Conservation (phyloP, 139 green algal species). For the Volvox reticuliferus region DNA sequence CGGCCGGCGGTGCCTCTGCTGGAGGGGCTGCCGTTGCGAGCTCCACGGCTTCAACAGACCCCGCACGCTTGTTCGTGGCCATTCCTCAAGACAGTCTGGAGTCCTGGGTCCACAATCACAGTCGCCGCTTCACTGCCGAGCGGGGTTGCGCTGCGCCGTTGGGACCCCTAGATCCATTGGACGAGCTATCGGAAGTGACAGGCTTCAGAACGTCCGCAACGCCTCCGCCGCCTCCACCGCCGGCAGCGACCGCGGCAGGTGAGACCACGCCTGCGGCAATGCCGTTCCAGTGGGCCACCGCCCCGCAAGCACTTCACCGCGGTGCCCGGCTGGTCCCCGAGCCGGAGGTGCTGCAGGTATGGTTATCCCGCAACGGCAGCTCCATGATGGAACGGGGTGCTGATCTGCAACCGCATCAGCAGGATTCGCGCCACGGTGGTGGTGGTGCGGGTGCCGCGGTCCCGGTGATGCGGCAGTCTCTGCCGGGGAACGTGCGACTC, state of each 20-base stretch:
- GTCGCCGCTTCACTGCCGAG: background rate
- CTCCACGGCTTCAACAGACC: too few species aligned
- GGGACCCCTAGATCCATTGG: constrained; percentile 2
- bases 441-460: background rate
- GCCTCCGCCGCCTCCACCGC: background rate
- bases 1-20: background rate
- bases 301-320: background rate
- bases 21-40: background rate
- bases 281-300: background rate
- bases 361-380: background rate
- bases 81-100: background rate
- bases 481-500: background rate
- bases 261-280: background rate
- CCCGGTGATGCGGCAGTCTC: constrained; percentile 1
- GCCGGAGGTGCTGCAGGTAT: constrained; percentile 11
- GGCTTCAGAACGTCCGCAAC: background rate
- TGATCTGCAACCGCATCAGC: background rate
- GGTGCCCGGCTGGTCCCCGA: background rate
- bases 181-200: constrained; percentile 3
- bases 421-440: background rate
- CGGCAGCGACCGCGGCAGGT: background rate
- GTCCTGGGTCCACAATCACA: constrained; percentile 5
- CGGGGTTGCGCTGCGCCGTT: background rate
- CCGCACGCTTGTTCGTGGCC: background rate
- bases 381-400: background rate